Conservation (phyloP, 371 early-diverging fungal species). For the Chytridium lagenaria region DNA sequence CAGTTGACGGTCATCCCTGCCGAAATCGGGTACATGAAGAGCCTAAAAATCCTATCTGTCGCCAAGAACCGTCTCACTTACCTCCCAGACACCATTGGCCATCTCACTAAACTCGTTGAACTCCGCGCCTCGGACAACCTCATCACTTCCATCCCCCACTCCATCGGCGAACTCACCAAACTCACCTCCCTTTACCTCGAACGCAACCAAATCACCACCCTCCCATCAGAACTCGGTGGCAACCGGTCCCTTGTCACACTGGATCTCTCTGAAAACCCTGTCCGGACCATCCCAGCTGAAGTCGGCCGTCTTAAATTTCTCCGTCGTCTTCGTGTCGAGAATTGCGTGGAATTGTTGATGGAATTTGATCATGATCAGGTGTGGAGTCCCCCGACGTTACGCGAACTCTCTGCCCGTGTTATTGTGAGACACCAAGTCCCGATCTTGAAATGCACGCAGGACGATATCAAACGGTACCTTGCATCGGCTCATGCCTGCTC, state of each 20-base stretch:
- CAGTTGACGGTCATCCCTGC: slow-evolving; percentile 56
- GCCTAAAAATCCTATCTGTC: slow-evolving; percentile 68
- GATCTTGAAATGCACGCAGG: slow-evolving; percentile 59
- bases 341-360: slow-evolving; percentile 57
- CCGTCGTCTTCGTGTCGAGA: slow-evolving; percentile 64
- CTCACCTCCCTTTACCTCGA: slow-evolving; percentile 65
- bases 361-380: neutral
- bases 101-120: slow-evolving; percentile 70
- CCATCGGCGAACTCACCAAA: slow-evolving; percentile 65
- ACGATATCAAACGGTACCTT: slow-evolving; percentile 71
- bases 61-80: slow-evolving; percentile 66
- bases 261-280: slow-evolving; percentile 71
- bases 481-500: slow-evolving; percentile 72
- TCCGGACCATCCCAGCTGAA: slow-evolving; percentile 76
- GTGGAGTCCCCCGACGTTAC: slow-evolving; percentile 56
- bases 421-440: slow-evolving; percentile 70
- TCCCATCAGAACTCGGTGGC: slow-evolving; percentile 70
- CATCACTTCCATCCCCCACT: slow-evolving; percentile 65
- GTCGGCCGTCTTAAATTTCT: slow-evolving; percentile 69
- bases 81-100: slow-evolving; percentile 74
- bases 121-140: slow-evolving; percentile 68
- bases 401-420: slow-evolving; percentile 78
- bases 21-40: slow-evolving; percentile 68
- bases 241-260: slow-evolving; percentile 64
- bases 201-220: slow-evolving; percentile 57